Conservation (phyloP, 129 eudicot species). For the Artemisia tridentata region DNA sequence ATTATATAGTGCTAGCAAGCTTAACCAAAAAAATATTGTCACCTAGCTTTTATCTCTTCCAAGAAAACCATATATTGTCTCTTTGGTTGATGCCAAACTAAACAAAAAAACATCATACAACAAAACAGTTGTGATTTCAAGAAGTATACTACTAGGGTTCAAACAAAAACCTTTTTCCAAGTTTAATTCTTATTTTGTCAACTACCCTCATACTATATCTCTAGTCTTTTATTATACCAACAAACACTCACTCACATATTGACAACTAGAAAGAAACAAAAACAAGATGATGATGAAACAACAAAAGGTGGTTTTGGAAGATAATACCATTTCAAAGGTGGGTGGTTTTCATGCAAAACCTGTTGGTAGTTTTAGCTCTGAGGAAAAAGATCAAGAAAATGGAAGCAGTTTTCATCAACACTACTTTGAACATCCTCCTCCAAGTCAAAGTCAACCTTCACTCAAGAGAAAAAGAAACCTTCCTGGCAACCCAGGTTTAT, state of each 20-base stretch:
- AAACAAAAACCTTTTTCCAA: constrained; percentile 49
- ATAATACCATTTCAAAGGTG: constrained; percentile 53
- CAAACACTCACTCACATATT: constrained; percentile 4
- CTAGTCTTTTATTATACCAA: constrained; percentile 5
- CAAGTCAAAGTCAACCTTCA: constrained; percentile 45
- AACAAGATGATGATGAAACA: constrained; percentile 46
- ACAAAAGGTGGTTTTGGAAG: constrained; percentile 42
- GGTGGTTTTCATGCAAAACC: constrained; percentile 42
- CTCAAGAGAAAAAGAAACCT: constrained; percentile 64
- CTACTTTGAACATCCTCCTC: constrained; percentile 35
- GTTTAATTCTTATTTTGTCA: constrained; percentile 42
- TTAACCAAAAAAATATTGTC: too few relatives aligned
- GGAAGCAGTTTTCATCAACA: constrained; percentile 32
- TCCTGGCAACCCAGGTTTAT: constrained; percentile 77
- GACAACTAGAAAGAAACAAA: constrained; percentile 3
- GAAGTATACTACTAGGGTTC: constrained; percentile 33
- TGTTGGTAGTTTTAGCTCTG: constrained; percentile 41
- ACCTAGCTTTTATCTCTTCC: constrained; percentile 1
- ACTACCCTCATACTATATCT: constrained; percentile 9
- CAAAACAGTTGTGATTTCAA: constrained; percentile 33
- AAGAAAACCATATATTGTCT: constrained; percentile 53
- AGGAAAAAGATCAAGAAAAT: constrained; percentile 36
- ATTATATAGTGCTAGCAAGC: constrained; percentile 23
- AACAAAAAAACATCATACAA: constrained; percentile 32
- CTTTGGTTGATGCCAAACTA: constrained; percentile 65